These are phyloP conservation scores for Pseudogymnoascus destructans DNA, from an alignment of 2,329 filamentous ascomycete genomes.

Conservation along the genomic window DNA sequence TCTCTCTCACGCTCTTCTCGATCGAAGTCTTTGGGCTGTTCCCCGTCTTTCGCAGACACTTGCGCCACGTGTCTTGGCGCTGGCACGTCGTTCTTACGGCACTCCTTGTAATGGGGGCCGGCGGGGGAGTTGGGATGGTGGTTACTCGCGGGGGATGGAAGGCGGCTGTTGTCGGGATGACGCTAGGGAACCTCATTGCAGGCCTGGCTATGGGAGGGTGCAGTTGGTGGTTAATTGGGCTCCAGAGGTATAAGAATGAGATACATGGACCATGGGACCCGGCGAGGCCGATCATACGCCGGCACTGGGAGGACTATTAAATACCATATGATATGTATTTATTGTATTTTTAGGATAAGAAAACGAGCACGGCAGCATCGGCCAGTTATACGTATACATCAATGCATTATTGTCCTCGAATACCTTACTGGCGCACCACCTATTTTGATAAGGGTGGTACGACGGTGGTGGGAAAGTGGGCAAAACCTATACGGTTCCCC, in stretches of 20 bases:
- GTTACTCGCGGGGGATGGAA: conserved; percentile 39
- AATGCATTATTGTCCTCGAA: neutral
- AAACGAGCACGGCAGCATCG: neutral
- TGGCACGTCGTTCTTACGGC: conserved; percentile 69
- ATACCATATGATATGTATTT: conserved; percentile 3
- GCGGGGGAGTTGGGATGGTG: conserved; percentile 59
- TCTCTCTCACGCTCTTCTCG: conserved; percentile 85
- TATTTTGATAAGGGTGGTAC: no score
- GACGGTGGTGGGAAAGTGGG: no score
- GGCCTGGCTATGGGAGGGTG: conserved; percentile 79
- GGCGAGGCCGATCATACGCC: conserved; percentile 73
- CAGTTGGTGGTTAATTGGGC: conserved; percentile 93
- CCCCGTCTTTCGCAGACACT: conserved; percentile 87
- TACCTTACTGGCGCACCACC: no score
- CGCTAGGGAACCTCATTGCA: conserved; percentile 62
- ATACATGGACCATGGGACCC: conserved; percentile 98
- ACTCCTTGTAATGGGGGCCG: conserved; percentile 64
- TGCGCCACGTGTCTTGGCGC: conserved; percentile 67
- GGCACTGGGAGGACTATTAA: conserved; percentile 28
- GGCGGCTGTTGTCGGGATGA: conserved; percentile 54
- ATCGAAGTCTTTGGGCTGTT: conserved; percentile 97
- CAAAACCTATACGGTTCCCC: no score
- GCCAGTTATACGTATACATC: neutral
- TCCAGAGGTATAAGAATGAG: conserved; percentile 99
- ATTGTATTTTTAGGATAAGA: conserved; percentile 3